These are phyloP conservation scores for Diospyros lotus DNA, from an alignment of 148 eudicot genomes.

Conservation along the genomic window DNA sequence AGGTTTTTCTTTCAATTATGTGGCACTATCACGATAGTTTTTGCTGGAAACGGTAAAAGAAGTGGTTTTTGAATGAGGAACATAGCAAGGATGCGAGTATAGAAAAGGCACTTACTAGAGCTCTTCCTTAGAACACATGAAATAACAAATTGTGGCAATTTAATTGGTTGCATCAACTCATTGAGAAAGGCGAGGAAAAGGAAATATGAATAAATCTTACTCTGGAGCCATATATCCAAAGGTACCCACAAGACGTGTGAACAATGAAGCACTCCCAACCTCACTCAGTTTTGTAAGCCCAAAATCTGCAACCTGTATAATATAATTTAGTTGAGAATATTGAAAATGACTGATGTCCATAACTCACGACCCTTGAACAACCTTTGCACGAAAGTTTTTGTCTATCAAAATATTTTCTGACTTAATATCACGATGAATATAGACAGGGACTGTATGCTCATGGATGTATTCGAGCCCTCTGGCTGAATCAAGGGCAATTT, in stretches of 20 bases:
- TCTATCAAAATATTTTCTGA: constrained; percentile 88
- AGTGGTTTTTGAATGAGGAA: too few relatives aligned
- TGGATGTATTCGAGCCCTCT: constrained; percentile 98
- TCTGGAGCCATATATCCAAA: constrained; percentile 99
- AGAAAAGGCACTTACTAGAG: too few relatives aligned
- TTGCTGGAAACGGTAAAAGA: too few relatives aligned
- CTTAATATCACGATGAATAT: constrained; percentile 93
- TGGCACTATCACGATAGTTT: too few relatives aligned
- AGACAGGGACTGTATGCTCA: constrained; percentile 90
- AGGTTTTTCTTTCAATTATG: too few relatives aligned
- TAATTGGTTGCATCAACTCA: too few relatives aligned
- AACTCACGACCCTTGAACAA: constrained; percentile 5
- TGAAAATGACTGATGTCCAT: neutral
- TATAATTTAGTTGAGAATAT: neutral
- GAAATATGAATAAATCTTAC: too few relatives aligned
- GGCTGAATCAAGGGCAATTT: constrained; percentile 96
- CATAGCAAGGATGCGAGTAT: too few relatives aligned
- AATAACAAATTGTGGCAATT: too few relatives aligned
- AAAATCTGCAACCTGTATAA: constrained; percentile 90
- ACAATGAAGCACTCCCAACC: constrained; percentile 58
- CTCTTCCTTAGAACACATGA: too few relatives aligned
- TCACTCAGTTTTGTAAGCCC: constrained; percentile 85
- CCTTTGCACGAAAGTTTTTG: constrained; percentile 80
- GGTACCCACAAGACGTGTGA: constrained; percentile 89
- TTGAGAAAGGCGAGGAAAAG: too few relatives aligned